Base-by-base conservation (phyloP, 1,139 yeast genomes). In the Magnusiomyces suaveolens region DNA sequence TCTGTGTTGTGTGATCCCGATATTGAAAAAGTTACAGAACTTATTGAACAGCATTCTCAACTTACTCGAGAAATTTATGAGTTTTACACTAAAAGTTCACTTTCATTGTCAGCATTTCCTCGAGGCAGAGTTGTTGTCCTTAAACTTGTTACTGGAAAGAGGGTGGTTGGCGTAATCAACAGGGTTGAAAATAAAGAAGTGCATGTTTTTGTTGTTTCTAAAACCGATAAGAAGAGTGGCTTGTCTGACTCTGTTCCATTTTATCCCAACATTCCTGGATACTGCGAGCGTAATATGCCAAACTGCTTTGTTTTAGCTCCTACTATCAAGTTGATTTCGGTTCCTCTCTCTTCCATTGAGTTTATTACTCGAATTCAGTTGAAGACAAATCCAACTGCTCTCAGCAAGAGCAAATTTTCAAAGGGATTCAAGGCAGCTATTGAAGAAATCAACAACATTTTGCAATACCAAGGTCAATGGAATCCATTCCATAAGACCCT, bases 91-190 rank as follows among this genome's bases (percentile, higher is more conserved):
- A 72, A 73, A 39, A 73, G 77, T 54, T 76, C 83, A 1, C 64
- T 75, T 1, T 70, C 79, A 23, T 72, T 78, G 53, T 72, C 74
- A 26, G 68, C 78, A n/a, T 67, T 84, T 54, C 72, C 69, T 51
- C 65, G 72, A 1, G 95, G 95, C 10, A 74, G 88, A 57, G 66
- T 86, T 54, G 66, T 87, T 53, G 76, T 83, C 12, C 86, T 73
- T 67, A 76, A 81, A 58, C 82, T 81, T 62, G 67, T 66, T 2
- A 63, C 68, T 12, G 74, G 69, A 3, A 66, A 69, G 6, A 65
- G 79, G 1, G 72, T 75, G 52, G 68, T 82, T 21, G 95, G 88
- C 1, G 76, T 82, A 46, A 39, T 55, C 16, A 36, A 21, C 18
- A 6, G 10, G 3, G 46, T 43, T 43, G 51, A 38, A 23, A 46